A percentile compares a stretch with the other conserved stretches of the same genome.
These are phyloP conservation scores for Neonectria hederae DNA, from an alignment of 2,329 filamentous ascomycete species.

Conservation along the genomic window DNA sequence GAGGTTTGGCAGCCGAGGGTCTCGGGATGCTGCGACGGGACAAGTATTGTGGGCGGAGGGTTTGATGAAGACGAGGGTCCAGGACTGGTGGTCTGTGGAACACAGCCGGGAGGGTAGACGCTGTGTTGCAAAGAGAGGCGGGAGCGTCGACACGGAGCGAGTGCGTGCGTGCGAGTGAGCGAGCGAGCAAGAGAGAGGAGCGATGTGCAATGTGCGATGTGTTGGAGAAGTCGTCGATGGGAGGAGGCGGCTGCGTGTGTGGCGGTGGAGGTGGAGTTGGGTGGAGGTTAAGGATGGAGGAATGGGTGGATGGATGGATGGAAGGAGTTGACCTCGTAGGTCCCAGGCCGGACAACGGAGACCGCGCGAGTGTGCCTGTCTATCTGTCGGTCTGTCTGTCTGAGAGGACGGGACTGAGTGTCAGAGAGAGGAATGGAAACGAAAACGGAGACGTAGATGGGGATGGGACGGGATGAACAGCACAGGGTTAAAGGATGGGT, in stretches of 20 bases:
- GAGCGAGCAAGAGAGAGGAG: constrained; percentile 28
- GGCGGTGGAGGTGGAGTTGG: constrained; percentile 20
- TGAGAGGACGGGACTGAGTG: constrained; percentile 10
- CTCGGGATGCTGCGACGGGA: constrained; percentile 32
- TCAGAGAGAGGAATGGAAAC: constrained; percentile 34
- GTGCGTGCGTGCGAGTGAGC: constrained; percentile 16
- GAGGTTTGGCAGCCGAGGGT: constrained; percentile 34
- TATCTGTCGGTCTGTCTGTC: neutral
- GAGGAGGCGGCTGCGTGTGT: constrained; percentile 20
- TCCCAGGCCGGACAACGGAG: constrained; percentile 29
- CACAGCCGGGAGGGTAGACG: constrained; percentile 31
- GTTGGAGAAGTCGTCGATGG: constrained; percentile 19
- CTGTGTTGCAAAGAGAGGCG: constrained; percentile 35
- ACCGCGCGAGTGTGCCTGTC: constrained; percentile 27
- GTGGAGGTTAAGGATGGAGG: constrained; percentile 22
- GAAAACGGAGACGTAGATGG: constrained; percentile 35
- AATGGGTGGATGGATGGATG: constrained; percentile 19
- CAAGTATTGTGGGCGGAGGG: constrained; percentile 35
- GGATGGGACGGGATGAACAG: constrained; percentile 39
- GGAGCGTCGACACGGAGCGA: constrained; percentile 23
- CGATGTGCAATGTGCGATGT: constrained; percentile 19
- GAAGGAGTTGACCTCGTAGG: constrained; percentile 19
- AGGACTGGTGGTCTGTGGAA: constrained; percentile 32
- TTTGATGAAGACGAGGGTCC: constrained; percentile 42
- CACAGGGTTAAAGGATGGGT: constrained; percentile 18